phyloP scores from a whole-genome alignment of 192 early-diverging fungal genomes.

The Gaertneriomyces sp. region DNA sequence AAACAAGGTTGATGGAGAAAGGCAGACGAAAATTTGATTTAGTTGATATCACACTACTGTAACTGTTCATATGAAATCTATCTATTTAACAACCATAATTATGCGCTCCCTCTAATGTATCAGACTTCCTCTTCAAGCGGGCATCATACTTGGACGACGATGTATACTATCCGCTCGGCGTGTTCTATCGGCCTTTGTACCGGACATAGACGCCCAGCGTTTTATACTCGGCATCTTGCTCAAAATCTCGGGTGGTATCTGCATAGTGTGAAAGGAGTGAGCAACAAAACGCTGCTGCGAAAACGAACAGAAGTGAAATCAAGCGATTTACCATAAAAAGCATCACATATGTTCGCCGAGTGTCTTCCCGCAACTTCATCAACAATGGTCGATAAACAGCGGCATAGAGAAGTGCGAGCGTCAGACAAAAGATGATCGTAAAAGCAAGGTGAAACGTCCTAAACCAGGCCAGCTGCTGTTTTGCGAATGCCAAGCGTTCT shows the following conservation, averaged over 20 bases:
- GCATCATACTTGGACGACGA: too few species aligned
- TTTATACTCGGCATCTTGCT: constrained; percentile 30
- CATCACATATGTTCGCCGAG: constrained; percentile 29
- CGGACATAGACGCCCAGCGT: constrained; percentile 8
- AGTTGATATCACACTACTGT: constrained; percentile 50
- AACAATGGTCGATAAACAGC: constrained; percentile 31
- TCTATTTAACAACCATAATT: too few species aligned
- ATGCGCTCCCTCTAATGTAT: too few species aligned
- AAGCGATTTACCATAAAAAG: constrained; percentile 27
- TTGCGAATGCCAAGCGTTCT: constrained; percentile 1
- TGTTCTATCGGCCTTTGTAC: too few species aligned
- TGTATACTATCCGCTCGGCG: too few species aligned
- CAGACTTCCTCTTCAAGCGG: too few species aligned
- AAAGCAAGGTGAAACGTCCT: constrained; percentile 30
- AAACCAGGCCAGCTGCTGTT: constrained; percentile 22
- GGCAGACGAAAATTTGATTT: constrained; percentile 35
- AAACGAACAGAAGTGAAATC: too few species aligned
- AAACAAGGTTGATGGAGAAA: constrained; percentile 22
- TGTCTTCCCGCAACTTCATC: constrained; percentile 27
- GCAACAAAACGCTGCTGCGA: too few species aligned
- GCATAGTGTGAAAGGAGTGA: too few species aligned
- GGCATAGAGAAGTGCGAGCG: constrained; percentile 22
- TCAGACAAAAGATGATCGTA: constrained; percentile 28
- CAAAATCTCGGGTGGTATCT: constrained; percentile 37
- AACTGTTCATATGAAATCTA: not conserved